phyloP scores from a whole-genome alignment of 192 early-diverging fungal genomes.

The Gryganskiella cystojenkinii region DNA sequence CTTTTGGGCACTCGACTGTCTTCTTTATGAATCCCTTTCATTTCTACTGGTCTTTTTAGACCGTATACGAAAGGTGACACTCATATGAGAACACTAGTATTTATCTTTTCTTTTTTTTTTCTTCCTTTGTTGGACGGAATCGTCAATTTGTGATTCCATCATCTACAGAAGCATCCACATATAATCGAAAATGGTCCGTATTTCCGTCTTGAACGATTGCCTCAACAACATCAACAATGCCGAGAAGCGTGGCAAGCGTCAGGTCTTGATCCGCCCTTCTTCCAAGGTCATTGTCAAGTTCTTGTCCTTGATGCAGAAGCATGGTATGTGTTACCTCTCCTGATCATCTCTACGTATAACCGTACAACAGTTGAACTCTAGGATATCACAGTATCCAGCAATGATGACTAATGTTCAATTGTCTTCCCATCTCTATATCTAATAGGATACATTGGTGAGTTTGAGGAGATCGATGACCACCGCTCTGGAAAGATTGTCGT shows the following conservation, averaged over 20 bases:
- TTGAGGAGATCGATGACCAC: conserved; percentile 99
- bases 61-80: conserved; percentile 38
- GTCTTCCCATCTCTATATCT: neutral
- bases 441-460: conserved; percentile 97
- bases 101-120: conserved; percentile 25
- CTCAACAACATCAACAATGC: conserved; percentile 99
- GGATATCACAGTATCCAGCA: too few species aligned
- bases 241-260: conserved; percentile 98
- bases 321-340: too few species aligned
- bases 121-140: neutral
- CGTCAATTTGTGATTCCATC: too few species aligned
- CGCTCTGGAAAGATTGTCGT: conserved; percentile 97
- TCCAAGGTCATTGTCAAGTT: conserved; percentile 99
- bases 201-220: conserved; percentile 96
- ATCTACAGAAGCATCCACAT: conserved; percentile 34
- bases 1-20: conserved; percentile 33
- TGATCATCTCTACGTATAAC: too few species aligned
- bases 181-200: conserved; percentile 88
- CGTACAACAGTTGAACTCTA: too few species aligned
- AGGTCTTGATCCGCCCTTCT: conserved; percentile 95
- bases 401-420: conserved; percentile 7
- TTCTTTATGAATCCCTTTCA: conserved; percentile 54
- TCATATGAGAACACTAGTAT: conserved; percentile 54
- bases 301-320: conserved; percentile 98
- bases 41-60: conserved; percentile 6